Evolutionary conservation across 2,329 filamentous ascomycete species (phyloP), one percentile per base, ranked within the genome.

Genomic region (Trichoderma arundinaceum): DNA sequence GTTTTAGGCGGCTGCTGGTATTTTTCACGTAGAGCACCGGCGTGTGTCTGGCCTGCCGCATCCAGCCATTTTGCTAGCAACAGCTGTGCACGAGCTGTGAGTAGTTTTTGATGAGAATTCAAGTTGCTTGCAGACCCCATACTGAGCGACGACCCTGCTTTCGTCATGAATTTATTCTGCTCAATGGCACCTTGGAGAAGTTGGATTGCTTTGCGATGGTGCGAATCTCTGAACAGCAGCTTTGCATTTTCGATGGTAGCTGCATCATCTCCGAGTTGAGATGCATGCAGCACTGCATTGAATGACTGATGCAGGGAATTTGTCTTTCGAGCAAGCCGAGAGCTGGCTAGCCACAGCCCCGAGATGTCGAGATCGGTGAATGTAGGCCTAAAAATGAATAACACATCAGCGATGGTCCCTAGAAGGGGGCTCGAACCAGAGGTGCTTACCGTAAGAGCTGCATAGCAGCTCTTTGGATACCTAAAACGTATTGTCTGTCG

Each of bases 21-120:
- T 73, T 92, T 92, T 62, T 88, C 85, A 52, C 92, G 88, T 69
- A 98, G 85, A 4, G 91, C 88, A 51, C 88, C 85, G 4, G 92
- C 91, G 72, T 96, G 91, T 1, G 93, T 97, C 76, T 98, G 94
- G 5, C 95, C 95, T n/a, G 94, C 92, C 64, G 86, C 89, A 74
- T 98, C 96, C 33, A 97, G 88, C 96, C 96, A 99, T 76, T 97
- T 98, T 12, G 95, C 95, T 32, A 97, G 86, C 41, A 98, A 83
- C 8, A 99, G 83, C 74, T 96, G 89, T 28, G 95, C 94, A 75
- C 92, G 85, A 7, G 89, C 90, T n/a, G 86, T 87, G 51, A 92
- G 78, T 43, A 90, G 78, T 67, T 83, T 86, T 69, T 87, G 84
- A 53, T 87, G 83, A 1, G 77, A 72, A 57, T 81, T 83, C 17